Base-by-base conservation (phyloP, 495 filamentous ascomycete species). In the Penicilliopsis zonata region DNA sequence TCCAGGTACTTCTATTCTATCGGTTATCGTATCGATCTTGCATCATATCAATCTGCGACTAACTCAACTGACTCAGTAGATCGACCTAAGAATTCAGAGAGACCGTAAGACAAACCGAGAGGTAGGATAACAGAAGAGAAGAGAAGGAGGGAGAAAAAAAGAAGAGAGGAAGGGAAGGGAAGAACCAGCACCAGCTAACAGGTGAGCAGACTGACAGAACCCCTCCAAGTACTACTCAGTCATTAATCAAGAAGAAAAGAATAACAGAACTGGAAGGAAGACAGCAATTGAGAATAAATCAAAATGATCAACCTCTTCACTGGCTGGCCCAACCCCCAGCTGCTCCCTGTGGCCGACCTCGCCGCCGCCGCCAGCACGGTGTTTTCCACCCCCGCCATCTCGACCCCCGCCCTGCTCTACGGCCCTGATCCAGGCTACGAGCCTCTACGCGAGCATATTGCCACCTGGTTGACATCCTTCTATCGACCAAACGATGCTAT, bases 381-480 rank as follows among this genome's bases (percentile, higher is more conserved):
- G 10, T 65, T 93, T 28, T 65, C 69, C 9, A 59, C 75, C 35
- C 67, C 74, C 10, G 38, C 53, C n/a, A 54, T 76, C 34, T 61
- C 63, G 32, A 52, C 61, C 17, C 60, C 75, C 9, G 74, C 55
- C 19, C 59, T 94, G 18, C 61, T 71, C 10, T 95, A 95, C 49
- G 87, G 77, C 0, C 78, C 82, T 3, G 84, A 93, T 46, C 55
- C 68, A 24, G 87, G 87, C 5, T 82, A 82, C 40, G 49, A 63
- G 15, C 74, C 77, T 18, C 57, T 85, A 1, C 59, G 82, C 4
- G 50, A 65, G 35, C 60, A 71, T 16, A 52, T 94, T 15, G 76
- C 81, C 19, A 35, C 50, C 20, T 94, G 85, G 84, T 55, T 86
- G n/a, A 61, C 55, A 0, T 32, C 40, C 1, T 78, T 76, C 40